These are phyloP conservation scores for Rhynchosporium graminicola DNA, from an alignment of 2,329 filamentous ascomycete species.

Conservation along the genomic window DNA sequence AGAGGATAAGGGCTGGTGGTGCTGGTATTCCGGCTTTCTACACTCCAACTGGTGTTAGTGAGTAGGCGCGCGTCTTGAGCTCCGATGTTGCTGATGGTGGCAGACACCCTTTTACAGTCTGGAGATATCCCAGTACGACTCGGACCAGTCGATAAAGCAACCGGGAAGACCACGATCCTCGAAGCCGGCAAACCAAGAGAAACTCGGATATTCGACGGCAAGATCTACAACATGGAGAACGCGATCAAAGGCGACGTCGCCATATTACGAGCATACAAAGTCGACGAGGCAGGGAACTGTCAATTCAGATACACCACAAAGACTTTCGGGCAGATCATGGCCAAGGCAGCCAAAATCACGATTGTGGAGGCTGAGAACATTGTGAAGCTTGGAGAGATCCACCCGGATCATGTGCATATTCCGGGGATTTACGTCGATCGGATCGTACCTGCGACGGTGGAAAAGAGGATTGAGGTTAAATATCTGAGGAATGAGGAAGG, in stretches of 20 bases:
- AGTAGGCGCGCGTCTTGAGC: slow-evolving; percentile 36
- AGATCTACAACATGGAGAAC: slow-evolving; percentile 75
- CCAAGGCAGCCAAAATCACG: slow-evolving; percentile 74
- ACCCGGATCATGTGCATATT: slow-evolving; percentile 73
- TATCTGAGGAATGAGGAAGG: slow-evolving; percentile 53
- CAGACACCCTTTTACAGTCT: slow-evolving; percentile 65
- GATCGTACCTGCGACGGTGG: slow-evolving; percentile 71
- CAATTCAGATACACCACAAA: slow-evolving; percentile 77
- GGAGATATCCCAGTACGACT: slow-evolving; percentile 68
- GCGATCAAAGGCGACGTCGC: slow-evolving; percentile 75
- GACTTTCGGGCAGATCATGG: slow-evolving; percentile 75
- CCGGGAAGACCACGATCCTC: slow-evolving; percentile 47
- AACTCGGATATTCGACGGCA: slow-evolving; percentile 71
- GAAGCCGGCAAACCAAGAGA: slow-evolving; percentile 68
- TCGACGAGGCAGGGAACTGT: slow-evolving; percentile 75
- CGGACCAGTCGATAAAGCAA: slow-evolving; percentile 51
- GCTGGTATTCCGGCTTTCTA: slow-evolving; percentile 81
- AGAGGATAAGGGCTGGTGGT: slow-evolving; percentile 71
- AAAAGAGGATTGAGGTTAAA: slow-evolving; percentile 72
- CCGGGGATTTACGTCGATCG: slow-evolving; percentile 83
- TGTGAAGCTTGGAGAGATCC: slow-evolving; percentile 71
- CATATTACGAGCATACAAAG: slow-evolving; percentile 75
- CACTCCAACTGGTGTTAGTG: slow-evolving; percentile 71
- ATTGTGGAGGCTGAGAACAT: slow-evolving; percentile 88
- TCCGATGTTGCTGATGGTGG: neutral